Base-by-base conservation (phyloP, 257 asterid genomes). In the Solanum rostratum region DNA sequence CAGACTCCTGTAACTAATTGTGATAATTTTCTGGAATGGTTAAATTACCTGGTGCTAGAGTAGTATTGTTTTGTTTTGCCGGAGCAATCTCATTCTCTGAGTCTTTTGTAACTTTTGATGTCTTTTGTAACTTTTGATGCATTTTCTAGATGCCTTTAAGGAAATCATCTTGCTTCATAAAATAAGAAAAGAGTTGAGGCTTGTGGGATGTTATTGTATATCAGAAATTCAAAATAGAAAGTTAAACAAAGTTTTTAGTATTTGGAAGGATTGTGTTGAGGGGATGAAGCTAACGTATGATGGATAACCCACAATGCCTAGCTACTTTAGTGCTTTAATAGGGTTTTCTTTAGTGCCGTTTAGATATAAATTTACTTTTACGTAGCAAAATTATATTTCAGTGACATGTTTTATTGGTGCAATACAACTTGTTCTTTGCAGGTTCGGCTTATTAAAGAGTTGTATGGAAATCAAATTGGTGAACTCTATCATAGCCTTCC, bases 401-500 rank as follows among this genome's bases (percentile, higher is more conserved):
- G 43, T 50, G 82, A 52, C 82, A 16, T 73, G 30, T 50, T 78
- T 78, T 83, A 15, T 84, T 70, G 70, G 80, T 37, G 41, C 78
- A 43, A 68, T 84, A 62, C 84, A 84, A 84, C 46, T 85, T 86
- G 70, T 88, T 86, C 53, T 84, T 90, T 85, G 84, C 93, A 97
- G 99, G 95, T 97, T 85, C 98, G 98, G 71, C 97, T 97, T 79
- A 88, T 94, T 73, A 94, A 97, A 90, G 99, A 97, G 88, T 86
- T 97, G 91, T 97, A 95, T 84, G 99, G 99, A 86, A 94, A 97
- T 92, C 98, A 97, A 90, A 93, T 94, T 29, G 92, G 91, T 66
- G 97, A 95, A 86, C 94, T 97, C 45, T 97, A 97, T 89, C 95
- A 92, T 84, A 97, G 98, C 88, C 98, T 95, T 89, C 97, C 97